Conservation (phyloP, 306 rosid species). For the Medicago ruthenica region DNA sequence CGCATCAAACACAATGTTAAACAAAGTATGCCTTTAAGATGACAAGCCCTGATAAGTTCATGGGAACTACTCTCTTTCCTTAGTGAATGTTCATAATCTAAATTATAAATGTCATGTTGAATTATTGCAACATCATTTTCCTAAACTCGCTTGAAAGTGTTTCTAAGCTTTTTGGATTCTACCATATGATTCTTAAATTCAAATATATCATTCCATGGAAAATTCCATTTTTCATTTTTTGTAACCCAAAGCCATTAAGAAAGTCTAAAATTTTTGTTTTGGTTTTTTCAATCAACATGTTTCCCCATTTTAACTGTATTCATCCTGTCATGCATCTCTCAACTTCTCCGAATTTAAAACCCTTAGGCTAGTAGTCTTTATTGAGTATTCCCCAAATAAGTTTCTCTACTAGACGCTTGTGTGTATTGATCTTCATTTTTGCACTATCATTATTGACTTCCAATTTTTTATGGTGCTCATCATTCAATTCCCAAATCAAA, state of each 20-base stretch:
- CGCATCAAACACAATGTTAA: background rate
- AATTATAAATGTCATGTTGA: background rate
- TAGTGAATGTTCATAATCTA: background rate
- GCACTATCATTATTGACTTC: background rate
- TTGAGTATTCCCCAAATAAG: background rate
- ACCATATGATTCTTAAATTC: background rate
- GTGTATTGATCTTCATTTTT: background rate
- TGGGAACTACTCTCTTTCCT: background rate
- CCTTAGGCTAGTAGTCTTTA: background rate
- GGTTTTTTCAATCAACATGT: background rate
- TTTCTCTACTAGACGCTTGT: background rate
- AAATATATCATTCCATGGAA: background rate
- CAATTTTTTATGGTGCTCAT: background rate
- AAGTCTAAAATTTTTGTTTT: background rate
- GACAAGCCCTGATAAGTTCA: conserved; percentile 1
- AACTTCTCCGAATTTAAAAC: no score
- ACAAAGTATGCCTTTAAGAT: background rate
- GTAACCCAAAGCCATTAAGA: background rate
- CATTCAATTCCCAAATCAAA: background rate
- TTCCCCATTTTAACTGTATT: background rate
- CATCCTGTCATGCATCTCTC: background rate
- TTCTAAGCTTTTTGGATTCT: conserved; percentile 4
- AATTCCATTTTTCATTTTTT: background rate
- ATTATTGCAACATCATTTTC: background rate
- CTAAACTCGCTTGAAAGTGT: background rate